Base-by-base conservation (phyloP, 2,329 filamentous ascomycete genomes). In the Verticillium longisporum region DNA sequence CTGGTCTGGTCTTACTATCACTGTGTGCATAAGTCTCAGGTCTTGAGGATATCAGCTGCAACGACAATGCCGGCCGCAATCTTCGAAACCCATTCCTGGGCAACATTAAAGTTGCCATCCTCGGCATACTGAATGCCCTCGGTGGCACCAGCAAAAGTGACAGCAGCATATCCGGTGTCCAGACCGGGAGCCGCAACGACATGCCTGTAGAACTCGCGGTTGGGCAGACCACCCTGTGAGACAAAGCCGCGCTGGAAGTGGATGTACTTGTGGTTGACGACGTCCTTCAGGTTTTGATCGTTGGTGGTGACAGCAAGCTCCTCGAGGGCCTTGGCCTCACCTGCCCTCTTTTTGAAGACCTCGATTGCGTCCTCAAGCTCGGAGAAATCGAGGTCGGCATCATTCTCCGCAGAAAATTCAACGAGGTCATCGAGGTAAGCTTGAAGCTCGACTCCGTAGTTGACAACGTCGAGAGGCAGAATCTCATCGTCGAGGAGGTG, bases 81-180 rank as follows among this genome's bases (percentile, higher is more conserved):
- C 66, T 70, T 74, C 6, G 64, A 64, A 1, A 75, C 71, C 74
- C 74, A 75, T 54, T 73, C 72, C 13, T 71, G 61, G 0, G 74
- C 74, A 9, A 69, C 58, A 0, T 67, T 66, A 13, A 72, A 62
- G 10, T 73, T 63, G 1, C 69, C 83, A 60, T 83, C 61, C 10
- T 71, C 62, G 1, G 69, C 84, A 59, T 83, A 83, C 65, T 87
- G 82, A 1, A 86, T 82, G 60, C 88, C 89, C 4, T 88, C 87
- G 71, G 87, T 87, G 67, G 90, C 85, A 26, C 87, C 87, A 13
- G 85, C 76, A 60, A 77, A 77, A 0, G 75, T 73, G 0, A 73
- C 74, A 4, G 75, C 72, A 0, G 74, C 72, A 26, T 78, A 82
- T 38, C 80, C 67, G 0, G 79, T 82, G 54, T 81, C 80, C 1